These are phyloP conservation scores for Lagenidium giganteum DNA, from an alignment of 352 stramenopile species.

Conservation along the genomic window DNA sequence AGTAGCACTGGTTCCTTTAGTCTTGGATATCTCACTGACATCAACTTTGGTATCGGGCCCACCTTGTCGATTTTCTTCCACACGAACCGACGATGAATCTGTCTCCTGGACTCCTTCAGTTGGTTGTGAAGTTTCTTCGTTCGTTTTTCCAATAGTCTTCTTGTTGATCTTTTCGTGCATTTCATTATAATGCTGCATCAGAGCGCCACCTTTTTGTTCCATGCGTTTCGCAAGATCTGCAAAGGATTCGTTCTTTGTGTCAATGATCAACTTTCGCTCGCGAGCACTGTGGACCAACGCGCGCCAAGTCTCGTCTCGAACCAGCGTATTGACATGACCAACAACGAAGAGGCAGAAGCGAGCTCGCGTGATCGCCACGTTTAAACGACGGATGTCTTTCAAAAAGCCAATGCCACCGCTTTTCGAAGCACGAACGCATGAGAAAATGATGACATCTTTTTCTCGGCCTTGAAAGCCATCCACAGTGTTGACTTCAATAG, in stretches of 20 bases:
- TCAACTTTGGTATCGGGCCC: too few relatives aligned
- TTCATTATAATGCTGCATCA: slow-evolving; percentile 50
- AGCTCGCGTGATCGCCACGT: slow-evolving; percentile 88
- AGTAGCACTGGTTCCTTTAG: too few relatives aligned
- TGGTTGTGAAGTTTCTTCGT: neutral
- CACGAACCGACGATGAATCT: too few relatives aligned
- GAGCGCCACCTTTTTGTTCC: slow-evolving; percentile 4
- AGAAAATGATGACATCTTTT: slow-evolving; percentile 99
- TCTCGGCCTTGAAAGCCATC: slow-evolving; percentile 98
- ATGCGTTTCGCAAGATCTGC: neutral
- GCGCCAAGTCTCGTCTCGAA: slow-evolving; percentile 74
- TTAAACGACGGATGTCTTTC: slow-evolving; percentile 85
- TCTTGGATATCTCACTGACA: too few relatives aligned
- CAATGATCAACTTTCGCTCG: slow-evolving; percentile 63
- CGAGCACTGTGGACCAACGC: slow-evolving; percentile 68
- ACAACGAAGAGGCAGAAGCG: slow-evolving; percentile 87
- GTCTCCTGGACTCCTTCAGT: too few relatives aligned
- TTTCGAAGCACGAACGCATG: slow-evolving; percentile 86
- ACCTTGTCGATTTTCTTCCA: too few relatives aligned
- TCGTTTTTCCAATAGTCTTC: slow-evolving; percentile 21
- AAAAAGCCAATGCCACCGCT: slow-evolving; percentile 87
- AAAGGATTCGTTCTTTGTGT: slow-evolving; percentile 16
- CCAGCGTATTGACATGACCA: slow-evolving; percentile 68
- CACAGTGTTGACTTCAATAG: slow-evolving; percentile 95
- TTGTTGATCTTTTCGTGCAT: slow-evolving; percentile 67